Conservation (phyloP, 2,329 filamentous ascomycete genomes). For the Fonsecaea monophora region DNA sequence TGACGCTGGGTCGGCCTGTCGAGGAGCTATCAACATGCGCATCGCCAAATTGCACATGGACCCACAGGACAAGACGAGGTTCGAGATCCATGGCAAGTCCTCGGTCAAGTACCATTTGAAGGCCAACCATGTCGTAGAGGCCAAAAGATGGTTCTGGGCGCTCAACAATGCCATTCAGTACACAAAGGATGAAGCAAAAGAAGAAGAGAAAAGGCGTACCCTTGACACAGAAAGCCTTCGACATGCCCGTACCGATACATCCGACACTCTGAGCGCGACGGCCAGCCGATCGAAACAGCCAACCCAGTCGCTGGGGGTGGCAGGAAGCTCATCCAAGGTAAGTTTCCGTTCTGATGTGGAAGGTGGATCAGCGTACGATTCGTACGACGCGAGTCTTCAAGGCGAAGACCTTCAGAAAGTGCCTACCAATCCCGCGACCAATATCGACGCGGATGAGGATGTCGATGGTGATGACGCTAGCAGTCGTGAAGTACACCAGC, state of each 20-base stretch:
- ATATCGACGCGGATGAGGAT: constrained; percentile 67
- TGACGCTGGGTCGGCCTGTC: constrained; percentile 92
- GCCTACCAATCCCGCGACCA: constrained; percentile 57
- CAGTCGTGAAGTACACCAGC: constrained; percentile 71
- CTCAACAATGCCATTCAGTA: constrained; percentile 98
- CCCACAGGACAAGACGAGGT: constrained; percentile 93
- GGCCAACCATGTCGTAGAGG: constrained; percentile 96
- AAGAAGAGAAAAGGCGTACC: constrained; percentile 79
- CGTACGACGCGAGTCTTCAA: constrained; percentile 63
- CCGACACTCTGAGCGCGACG: constrained; percentile 48
- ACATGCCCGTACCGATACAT: constrained; percentile 77
- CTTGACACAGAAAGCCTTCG: constrained; percentile 76
- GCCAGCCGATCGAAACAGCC: constrained; percentile 49
- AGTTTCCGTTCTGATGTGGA: constrained; percentile 63
- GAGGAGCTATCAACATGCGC: constrained; percentile 97
- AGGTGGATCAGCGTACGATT: constrained; percentile 59
- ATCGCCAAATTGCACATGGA: constrained; percentile 97
- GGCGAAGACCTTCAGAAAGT: constrained; percentile 57
- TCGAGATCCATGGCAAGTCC: constrained; percentile 97
- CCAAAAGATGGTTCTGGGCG: constrained; percentile 99
- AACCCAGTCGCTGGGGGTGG: constrained; percentile 45
- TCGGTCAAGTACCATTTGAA: constrained; percentile 98
- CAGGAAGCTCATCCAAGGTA: constrained; percentile 53
- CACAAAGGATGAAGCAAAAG: constrained; percentile 94
- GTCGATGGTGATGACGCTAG: constrained; percentile 84